Base-by-base conservation (phyloP, 331 rosid genomes). In the Saraca asoca region DNA sequence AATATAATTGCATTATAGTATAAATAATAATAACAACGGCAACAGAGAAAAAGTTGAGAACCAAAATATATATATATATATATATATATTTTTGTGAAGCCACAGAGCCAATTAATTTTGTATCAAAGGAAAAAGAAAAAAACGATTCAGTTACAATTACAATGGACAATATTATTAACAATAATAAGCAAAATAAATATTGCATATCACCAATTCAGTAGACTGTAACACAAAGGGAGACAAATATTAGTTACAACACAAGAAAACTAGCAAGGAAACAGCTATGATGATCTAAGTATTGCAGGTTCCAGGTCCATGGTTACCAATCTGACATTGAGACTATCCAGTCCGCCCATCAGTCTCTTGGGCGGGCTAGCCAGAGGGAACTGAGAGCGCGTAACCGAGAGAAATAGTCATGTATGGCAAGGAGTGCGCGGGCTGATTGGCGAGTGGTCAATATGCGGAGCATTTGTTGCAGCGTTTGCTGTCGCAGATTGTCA, bases 281-380 rank as follows among this genome's bases (percentile, higher is more conserved):
- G 34, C 63, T 76, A 83, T n/a, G 62, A 57, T 20, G 78, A 65
- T 39, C 62, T 69, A 48, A 52, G 85, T 14, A 74, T 58, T 58
- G 34, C 55, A 37, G 78, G 62, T 64, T 58, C 78, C 51, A 62
- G 67, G 71, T 64, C 66, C 52, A 43, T 44, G 73, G 84, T 50
- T 58, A 75, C 51, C 72, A 73, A 70, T 58, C 15, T 18, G 50
- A 55, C 45, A 70, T 76, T 10, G 7, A 75, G 33, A 77, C 69
- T 69, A 69, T 56, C 75, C 66, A 2, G 31, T 74, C 72, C 42
- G 5, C 54, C 78, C 71, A 49, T 81, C 78, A 94, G 69, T 94
- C 96, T 80, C 89, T 86, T 1, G 99, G 99, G 33, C 99, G 97
- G 33, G 99, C 99, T 18, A 90, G 87, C 99, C 99, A 94, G 57